phyloP scores from a whole-genome alignment of 768 basidiomycete genomes.

The Saitozyma podzolica region DNA sequence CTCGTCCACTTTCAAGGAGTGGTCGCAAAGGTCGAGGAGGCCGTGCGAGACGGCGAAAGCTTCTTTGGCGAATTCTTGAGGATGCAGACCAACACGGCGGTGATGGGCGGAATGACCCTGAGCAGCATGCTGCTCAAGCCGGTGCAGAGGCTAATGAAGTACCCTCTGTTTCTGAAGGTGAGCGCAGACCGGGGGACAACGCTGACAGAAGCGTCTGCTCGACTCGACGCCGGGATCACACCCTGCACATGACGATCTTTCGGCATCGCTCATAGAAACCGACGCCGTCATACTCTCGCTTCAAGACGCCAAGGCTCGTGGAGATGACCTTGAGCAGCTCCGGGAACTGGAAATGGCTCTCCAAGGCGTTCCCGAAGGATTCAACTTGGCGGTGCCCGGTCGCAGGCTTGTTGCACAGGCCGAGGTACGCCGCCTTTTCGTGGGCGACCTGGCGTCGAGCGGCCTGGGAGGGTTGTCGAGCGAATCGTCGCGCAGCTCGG shows the following conservation, averaged over 20 bases:
- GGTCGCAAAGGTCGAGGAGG: slow-evolving; percentile 58
- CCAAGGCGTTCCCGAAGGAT: slow-evolving; percentile 61
- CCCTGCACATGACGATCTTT: slow-evolving; percentile 67
- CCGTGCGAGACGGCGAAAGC: slow-evolving; percentile 58
- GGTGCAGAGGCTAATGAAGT: slow-evolving; percentile 67
- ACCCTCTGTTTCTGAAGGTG: slow-evolving; percentile 73
- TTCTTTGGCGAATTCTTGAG: slow-evolving; percentile 84
- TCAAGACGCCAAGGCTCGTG: slow-evolving; percentile 79
- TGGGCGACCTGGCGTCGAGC: slow-evolving; percentile 9
- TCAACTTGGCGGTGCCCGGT: slow-evolving; percentile 66
- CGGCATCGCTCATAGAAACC: slow-evolving; percentile 65
- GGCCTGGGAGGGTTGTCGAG: slow-evolving; percentile 2
- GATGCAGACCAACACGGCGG: slow-evolving; percentile 58
- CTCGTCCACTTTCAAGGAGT: slow-evolving; percentile 70
- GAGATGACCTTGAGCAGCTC: slow-evolving; percentile 79
- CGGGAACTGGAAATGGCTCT: slow-evolving; percentile 65
- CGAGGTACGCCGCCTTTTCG: slow-evolving; percentile 57
- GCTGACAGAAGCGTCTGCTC: slow-evolving; percentile 62
- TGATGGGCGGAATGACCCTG: slow-evolving; percentile 66
- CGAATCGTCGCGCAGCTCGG: not conserved
- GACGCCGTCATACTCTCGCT: slow-evolving; percentile 73
- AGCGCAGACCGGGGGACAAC: slow-evolving; percentile 39
- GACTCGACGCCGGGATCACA: slow-evolving; percentile 70
- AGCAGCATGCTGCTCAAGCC: slow-evolving; percentile 73
- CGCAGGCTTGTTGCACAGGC: slow-evolving; percentile 74